Evolutionary conservation across 805 yeast genomes (phyloP).

Genomic region (Wickerhamomyces xylosicus): DNA sequence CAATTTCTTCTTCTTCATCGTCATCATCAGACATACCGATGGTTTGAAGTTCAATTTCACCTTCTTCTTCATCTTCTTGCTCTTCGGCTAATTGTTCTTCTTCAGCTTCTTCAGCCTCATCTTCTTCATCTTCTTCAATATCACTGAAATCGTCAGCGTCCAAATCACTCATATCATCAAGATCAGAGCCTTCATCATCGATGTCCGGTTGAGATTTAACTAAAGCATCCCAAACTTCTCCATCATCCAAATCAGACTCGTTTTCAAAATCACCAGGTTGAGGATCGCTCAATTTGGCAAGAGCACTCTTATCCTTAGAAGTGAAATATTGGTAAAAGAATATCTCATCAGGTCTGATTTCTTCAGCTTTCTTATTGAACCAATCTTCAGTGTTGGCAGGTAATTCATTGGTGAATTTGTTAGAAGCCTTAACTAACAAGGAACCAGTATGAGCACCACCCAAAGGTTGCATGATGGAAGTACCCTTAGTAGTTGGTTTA

Average conservation of each 20-base stretch:
- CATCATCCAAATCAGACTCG: conserved; percentile 47
- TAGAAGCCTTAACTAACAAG: conserved; percentile 57
- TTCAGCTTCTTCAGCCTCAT: conserved; percentile 30
- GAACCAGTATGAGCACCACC: conserved; percentile 75
- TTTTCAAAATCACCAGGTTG: conserved; percentile 27
- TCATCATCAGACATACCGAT: conserved; percentile 18
- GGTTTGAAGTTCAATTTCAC: conserved; percentile 9
- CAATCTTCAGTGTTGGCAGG: conserved; percentile 86
- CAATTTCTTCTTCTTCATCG: conserved; percentile 25
- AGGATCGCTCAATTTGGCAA: conserved; percentile 21
- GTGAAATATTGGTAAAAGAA: conserved; percentile 83
- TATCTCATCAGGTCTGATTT: conserved; percentile 76
- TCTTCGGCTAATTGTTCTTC: conserved; percentile 28
- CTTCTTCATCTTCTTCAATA: conserved; percentile 33
- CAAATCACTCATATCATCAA: conserved; percentile 50
- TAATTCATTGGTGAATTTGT: conserved; percentile 27
- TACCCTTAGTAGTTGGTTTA: conserved; percentile 64
- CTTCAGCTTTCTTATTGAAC: conserved; percentile 51
- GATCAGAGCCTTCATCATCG: conserved; percentile 32
- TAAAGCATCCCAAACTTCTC: conserved; percentile 73
- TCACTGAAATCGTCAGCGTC: conserved; percentile 41
- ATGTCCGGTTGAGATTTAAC: conserved; percentile 67
- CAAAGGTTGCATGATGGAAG: conserved; percentile 95
- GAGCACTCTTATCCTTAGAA: conserved; percentile 38
- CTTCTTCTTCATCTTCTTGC: conserved; percentile 11